These are phyloP conservation scores for Schwanniomyces yamadae DNA, from an alignment of 805 yeast species.

Conservation along the genomic window DNA sequence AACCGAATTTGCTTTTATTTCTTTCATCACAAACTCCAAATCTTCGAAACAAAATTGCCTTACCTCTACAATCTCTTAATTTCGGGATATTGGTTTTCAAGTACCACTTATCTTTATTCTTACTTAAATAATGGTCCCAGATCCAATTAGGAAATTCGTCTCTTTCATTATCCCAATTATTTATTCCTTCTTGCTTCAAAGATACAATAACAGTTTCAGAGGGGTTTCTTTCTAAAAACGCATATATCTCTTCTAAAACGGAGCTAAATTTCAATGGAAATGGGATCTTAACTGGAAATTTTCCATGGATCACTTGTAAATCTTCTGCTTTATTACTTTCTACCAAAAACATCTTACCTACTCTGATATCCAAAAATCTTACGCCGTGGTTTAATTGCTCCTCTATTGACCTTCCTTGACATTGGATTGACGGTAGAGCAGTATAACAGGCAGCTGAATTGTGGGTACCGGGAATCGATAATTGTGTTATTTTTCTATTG, in stretches of 20 bases:
- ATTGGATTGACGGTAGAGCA: constrained; percentile 73
- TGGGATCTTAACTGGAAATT: constrained; percentile 67
- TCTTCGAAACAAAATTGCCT: constrained; percentile 63
- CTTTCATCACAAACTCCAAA: constrained; percentile 59
- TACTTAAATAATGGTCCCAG: constrained; percentile 55
- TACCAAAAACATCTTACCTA: constrained; percentile 56
- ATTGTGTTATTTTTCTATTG: constrained; percentile 47
- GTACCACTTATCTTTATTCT: constrained; percentile 57
- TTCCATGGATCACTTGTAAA: constrained; percentile 70
- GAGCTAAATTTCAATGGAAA: constrained; percentile 52
- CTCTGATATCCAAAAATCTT: constrained; percentile 69
- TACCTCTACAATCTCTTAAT: constrained; percentile 65
- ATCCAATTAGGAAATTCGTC: constrained; percentile 66
- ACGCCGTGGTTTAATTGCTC: constrained; percentile 71
- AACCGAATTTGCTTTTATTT: constrained; percentile 49
- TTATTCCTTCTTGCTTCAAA: constrained; percentile 71
- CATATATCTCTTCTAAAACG: constrained; percentile 58
- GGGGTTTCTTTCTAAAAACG: constrained; percentile 49
- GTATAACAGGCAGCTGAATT: constrained; percentile 72
- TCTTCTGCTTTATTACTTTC: constrained; percentile 51
- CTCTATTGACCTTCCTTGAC: constrained; percentile 61
- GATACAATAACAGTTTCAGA: constrained; percentile 67
- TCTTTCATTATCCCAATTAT: constrained; percentile 57
- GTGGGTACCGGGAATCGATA: constrained; percentile 84
- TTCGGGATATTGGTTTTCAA: constrained; percentile 55